Evolutionary conservation across 2,329 filamentous ascomycete species (phyloP).

Genomic region (Stemphylium vesicarium): DNA sequence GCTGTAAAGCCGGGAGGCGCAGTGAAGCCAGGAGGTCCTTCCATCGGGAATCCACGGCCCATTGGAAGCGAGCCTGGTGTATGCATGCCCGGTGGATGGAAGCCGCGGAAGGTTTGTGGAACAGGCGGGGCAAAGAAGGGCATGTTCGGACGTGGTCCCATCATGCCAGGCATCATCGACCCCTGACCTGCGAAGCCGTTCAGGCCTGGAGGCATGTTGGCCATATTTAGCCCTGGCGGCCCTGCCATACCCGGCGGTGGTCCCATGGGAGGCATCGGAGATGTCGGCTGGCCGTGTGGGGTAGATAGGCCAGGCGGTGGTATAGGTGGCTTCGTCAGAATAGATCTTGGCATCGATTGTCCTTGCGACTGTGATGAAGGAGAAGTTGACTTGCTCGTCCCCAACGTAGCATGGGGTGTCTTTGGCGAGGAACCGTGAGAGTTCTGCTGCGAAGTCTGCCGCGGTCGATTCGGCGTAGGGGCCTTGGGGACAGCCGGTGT

Average conservation of each 20-base stretch:
- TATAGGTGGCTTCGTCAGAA: constrained; percentile 63
- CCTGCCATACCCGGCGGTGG: constrained; percentile 64
- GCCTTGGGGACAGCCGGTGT: constrained; percentile 84
- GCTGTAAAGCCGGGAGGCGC: constrained; percentile 48
- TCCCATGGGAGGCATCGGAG: constrained; percentile 69
- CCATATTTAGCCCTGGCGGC: constrained; percentile 57
- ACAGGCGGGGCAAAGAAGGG: constrained; percentile 62
- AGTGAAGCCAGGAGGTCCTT: constrained; percentile 56
- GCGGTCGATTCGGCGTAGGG: constrained; percentile 76
- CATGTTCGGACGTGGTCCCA: constrained; percentile 62
- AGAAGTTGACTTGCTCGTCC: constrained; percentile 61
- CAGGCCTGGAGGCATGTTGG: constrained; percentile 57
- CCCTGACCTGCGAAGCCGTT: constrained; percentile 57
- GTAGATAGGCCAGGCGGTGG: constrained; percentile 55
- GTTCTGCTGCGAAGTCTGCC: constrained; percentile 80
- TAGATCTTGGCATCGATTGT: constrained; percentile 69
- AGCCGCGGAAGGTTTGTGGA: constrained; percentile 60
- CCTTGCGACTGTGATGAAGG: constrained; percentile 71
- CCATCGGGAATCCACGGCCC: constrained; percentile 61
- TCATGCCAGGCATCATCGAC: constrained; percentile 60
- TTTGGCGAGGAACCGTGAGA: constrained; percentile 73
- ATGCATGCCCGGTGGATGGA: constrained; percentile 66
- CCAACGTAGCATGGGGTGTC: constrained; percentile 62
- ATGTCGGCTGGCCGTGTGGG: constrained; percentile 65
- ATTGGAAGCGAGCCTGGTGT: constrained; percentile 62